phyloP scores from a whole-genome alignment of 495 filamentous ascomycete species.

The Penicillium tannophilum region DNA sequence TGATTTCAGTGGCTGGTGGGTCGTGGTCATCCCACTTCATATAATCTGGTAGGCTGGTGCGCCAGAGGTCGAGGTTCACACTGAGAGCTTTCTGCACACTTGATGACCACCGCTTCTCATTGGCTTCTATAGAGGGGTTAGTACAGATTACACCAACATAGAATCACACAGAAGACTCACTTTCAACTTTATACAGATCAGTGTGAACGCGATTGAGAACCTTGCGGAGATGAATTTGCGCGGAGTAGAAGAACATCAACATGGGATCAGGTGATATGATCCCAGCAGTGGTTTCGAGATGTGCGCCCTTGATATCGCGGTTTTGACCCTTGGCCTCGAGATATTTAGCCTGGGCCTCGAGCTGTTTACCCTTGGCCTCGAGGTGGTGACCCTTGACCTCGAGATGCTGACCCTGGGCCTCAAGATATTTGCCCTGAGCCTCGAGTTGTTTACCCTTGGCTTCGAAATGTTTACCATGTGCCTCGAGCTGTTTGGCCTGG shows the following conservation, averaged over 20 bases:
- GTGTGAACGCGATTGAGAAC: conserved; percentile 82
- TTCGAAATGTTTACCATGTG: too few relatives aligned
- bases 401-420: too few relatives aligned
- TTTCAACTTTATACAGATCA: conserved; percentile 70
- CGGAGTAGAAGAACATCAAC: conserved; percentile 79
- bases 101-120: conserved; percentile 32
- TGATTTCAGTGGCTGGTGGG: conserved; percentile 71
- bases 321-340: too few relatives aligned
- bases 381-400: too few relatives aligned
- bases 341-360: too few relatives aligned
- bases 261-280: conserved; percentile 35
- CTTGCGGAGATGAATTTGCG: conserved; percentile 84
- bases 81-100: conserved; percentile 42
- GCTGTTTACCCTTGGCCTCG: too few relatives aligned
- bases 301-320: too few relatives aligned
- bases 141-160: background rate
- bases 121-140: conserved; percentile 16
- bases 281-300: conserved; percentile 22
- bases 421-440: too few relatives aligned
- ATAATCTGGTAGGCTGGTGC: conserved; percentile 42
- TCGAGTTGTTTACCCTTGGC: too few relatives aligned
- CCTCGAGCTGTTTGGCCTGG: too few relatives aligned
- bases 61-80: conserved; percentile 54
- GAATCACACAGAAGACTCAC: conserved; percentile 7
- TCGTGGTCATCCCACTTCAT: conserved; percentile 71